phyloP scores from a whole-genome alignment of 768 basidiomycete genomes.

The Naematelia encephala region DNA sequence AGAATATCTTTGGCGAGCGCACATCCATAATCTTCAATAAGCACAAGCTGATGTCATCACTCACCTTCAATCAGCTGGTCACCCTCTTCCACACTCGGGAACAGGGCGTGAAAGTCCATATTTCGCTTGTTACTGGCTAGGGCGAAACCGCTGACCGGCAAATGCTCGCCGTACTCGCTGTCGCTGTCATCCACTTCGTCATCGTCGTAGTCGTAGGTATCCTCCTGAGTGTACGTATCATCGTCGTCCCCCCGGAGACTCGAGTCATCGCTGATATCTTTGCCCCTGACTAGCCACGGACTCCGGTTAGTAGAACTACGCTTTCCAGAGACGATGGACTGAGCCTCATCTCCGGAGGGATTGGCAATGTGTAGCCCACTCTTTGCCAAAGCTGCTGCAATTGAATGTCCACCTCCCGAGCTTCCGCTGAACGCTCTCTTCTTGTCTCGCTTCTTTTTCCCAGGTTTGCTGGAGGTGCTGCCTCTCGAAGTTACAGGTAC shows the following conservation, averaged over 20 bases:
- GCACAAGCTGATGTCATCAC: conserved; percentile 28
- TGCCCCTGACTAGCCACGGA: conserved; percentile 20
- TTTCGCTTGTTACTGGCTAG: conserved; percentile 94
- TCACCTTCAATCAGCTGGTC: conserved; percentile 97
- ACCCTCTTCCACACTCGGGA: conserved; percentile 81
- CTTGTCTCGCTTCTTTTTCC: conserved; percentile 2
- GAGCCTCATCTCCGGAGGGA: conserved; percentile 14
- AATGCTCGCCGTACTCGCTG: conserved; percentile 70
- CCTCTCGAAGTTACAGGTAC: conserved; percentile 1
- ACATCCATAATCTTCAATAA: conserved; percentile 85
- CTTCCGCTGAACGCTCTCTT: conserved; percentile 6
- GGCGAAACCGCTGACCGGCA: conserved; percentile 86
- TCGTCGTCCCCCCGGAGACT: conserved; percentile 12
- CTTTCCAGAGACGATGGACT: conserved; percentile 6
- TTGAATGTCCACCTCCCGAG: conserved; percentile 18
- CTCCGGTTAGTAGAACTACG: conserved; percentile 14
- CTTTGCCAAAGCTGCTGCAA: conserved; percentile 35
- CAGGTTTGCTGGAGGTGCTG: conserved; percentile 10
- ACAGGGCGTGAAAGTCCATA: conserved; percentile 91
- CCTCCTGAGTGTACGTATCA: conserved; percentile 16
- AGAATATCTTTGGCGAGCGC: conserved; percentile 94
- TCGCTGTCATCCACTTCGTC: conserved; percentile 43
- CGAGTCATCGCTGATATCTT: conserved; percentile 15
- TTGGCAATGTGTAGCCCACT: conserved; percentile 22
- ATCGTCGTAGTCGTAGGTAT: conserved; percentile 42